Percentiles rank a stretch among this genome's conserved stretches.
phyloP scores from a whole-genome alignment of 2,329 filamentous ascomycete genomes.

The Pseudogymnoascus sp. region DNA sequence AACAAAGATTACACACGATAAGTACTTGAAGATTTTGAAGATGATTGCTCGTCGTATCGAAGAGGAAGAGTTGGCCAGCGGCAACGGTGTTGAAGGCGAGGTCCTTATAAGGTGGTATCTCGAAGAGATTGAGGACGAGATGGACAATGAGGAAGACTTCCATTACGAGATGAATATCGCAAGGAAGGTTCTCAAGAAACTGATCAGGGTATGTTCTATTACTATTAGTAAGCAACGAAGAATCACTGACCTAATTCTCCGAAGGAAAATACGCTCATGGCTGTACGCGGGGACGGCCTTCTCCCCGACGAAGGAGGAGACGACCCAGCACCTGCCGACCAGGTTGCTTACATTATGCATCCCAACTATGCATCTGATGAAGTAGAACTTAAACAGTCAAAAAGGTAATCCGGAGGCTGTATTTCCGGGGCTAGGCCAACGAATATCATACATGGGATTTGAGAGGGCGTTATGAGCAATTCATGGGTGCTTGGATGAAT shows the following conservation, averaged over 20 bases:
- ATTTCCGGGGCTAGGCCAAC: background rate
- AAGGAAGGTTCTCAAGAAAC: constrained; percentile 83
- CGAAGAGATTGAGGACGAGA: constrained; percentile 78
- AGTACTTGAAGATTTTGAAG: constrained; percentile 88
- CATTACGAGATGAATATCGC: constrained; percentile 66
- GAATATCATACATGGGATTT: constrained; percentile 1
- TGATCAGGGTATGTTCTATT: constrained; percentile 74
- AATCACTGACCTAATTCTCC: constrained; percentile 24
- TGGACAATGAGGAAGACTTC: constrained; percentile 75
- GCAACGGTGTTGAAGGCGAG: constrained; percentile 80
- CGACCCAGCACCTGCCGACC: constrained; percentile 36
- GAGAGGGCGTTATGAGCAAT: background rate
- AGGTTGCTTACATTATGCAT: constrained; percentile 79
- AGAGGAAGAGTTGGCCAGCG: constrained; percentile 67
- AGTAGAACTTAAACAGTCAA: constrained; percentile 12
- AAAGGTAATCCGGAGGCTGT: background rate
- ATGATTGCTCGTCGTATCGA: constrained; percentile 74
- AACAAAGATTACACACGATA: constrained; percentile 91
- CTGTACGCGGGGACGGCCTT: constrained; percentile 59
- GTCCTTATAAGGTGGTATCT: constrained; percentile 83
- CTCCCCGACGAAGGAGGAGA: constrained; percentile 40
- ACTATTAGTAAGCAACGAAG: constrained; percentile 45
- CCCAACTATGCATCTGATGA: constrained; percentile 82
- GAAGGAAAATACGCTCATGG: constrained; percentile 81
- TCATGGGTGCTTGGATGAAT: background rate